These are phyloP conservation scores for Backusella sp. DNA, from an alignment of 192 early-diverging fungal species.

Conservation along the genomic window DNA sequence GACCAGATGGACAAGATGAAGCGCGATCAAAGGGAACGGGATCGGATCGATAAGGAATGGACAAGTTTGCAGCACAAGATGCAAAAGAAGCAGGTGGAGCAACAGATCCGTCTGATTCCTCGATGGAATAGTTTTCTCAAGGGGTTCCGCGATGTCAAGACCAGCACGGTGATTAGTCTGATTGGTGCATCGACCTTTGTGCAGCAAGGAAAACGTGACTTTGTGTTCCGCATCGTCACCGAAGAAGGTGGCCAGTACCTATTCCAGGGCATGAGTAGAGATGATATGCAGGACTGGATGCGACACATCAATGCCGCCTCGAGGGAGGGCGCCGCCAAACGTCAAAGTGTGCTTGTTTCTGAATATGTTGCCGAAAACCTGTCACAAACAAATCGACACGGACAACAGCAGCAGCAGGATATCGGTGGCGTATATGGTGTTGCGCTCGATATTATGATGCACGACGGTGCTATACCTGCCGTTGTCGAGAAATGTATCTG, in stretches of 20 bases:
- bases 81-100: conserved; percentile 45
- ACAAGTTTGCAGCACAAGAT: conserved; percentile 48
- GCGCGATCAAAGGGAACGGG: conserved; percentile 64
- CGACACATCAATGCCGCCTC: conserved; percentile 60
- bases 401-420: not conserved
- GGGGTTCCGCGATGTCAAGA: not conserved
- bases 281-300: conserved; percentile 77
- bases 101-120: conserved; percentile 30
- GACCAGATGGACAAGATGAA: conserved; percentile 62
- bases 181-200: conserved; percentile 65
- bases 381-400: not conserved
- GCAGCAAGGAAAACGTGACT: conserved; percentile 61
- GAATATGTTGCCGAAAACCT: conserved; percentile 28
- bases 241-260: conserved; percentile 77
- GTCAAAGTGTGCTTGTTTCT: conserved; percentile 64
- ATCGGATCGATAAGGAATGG: conserved; percentile 58
- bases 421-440: conserved; percentile 51
- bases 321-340: conserved; percentile 62
- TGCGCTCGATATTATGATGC: conserved; percentile 55
- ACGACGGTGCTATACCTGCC: conserved; percentile 51
- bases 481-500: conserved; percentile 67
- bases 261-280: conserved; percentile 60
- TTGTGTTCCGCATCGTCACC: conserved; percentile 70
- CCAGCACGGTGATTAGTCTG: conserved; percentile 58
- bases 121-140: conserved; percentile 36